Evolutionary conservation across 345 rosid genomes (phyloP).

Genomic region (Luvunga scandens): DNA sequence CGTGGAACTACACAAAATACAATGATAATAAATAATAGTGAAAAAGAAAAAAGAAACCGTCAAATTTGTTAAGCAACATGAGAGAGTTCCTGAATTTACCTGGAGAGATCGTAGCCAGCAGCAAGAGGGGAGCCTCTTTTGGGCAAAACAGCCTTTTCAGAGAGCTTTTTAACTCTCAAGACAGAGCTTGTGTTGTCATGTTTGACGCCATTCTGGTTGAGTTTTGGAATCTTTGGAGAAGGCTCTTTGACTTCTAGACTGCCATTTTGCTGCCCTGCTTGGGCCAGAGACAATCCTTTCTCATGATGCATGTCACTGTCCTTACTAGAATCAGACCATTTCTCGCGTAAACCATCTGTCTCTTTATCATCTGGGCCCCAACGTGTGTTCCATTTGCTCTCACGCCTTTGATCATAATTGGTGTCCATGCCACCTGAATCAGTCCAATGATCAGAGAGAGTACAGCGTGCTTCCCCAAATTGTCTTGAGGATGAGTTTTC

Average conservation of each 20-base stretch:
- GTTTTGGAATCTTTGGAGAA: conserved; percentile 38
- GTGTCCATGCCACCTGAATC: conserved; percentile 74
- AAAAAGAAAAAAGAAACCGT: too few relatives aligned
- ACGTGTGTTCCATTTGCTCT: conserved; percentile 97
- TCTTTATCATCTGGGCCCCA: conserved; percentile 93
- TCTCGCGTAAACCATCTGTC: conserved; percentile 50
- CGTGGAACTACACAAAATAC: conserved; percentile 34
- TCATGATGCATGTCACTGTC: conserved; percentile 64
- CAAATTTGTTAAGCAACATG: too few relatives aligned
- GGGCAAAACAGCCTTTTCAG: conserved; percentile 71
- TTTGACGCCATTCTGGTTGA: conserved; percentile 32
- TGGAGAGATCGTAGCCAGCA: conserved; percentile 83
- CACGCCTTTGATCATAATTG: conserved; percentile 77
- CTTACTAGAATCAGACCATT: conserved; percentile 58
- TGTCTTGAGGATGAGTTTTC: conserved; percentile 63
- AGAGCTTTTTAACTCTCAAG: conserved; percentile 69
- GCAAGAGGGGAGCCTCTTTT: conserved; percentile 66
- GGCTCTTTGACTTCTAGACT: conserved; percentile 22
- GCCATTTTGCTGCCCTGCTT: conserved; percentile 1
- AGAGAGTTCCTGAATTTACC: conserved; percentile 11
- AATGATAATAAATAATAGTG: background rate
- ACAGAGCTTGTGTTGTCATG: conserved; percentile 12
- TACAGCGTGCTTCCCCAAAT: conserved; percentile 73
- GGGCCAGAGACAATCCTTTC: conserved; percentile 31
- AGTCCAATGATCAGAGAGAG: conserved; percentile 72